Base-by-base conservation (phyloP, 345 rosid genomes). In the Litchi chinensis region DNA sequence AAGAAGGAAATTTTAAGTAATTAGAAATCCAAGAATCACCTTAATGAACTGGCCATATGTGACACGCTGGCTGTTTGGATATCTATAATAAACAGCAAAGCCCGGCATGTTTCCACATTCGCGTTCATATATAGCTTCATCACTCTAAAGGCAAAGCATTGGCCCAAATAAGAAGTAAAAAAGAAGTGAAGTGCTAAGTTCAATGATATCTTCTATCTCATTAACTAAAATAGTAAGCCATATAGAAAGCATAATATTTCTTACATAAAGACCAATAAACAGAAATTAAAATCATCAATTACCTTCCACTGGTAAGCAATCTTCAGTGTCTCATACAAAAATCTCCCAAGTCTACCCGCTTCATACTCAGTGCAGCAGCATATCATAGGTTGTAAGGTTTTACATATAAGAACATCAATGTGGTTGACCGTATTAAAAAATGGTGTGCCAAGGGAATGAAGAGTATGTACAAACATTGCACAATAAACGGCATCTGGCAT, bases 21-120 rank as follows among this genome's bases (percentile, higher is more conserved):
- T 39, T 54, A 62, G 32, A 78, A 48, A 65, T 60, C 39, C 39
- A 57, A 76, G 85, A 77, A 87, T 87, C 63, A 97, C 99, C 98
- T 94, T 97, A 70, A 94, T 93, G 86, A 97, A 97, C 83, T 97
- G 99, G 73, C 97, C 98, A 83, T 93, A 97, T 46, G 97, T 93
- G 79, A 97, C 99, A 15, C 99, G 97, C 87, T 93, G 96, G 83
- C 99, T 93, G 84, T 97, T 89, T 26, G 99, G 99, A 78, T 85
- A 94, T 85, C 98, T 86, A 82, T 97, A 97, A 80, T 94, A 94
- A 62, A 97, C 98, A 84, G 99, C 99, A 84, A 97, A 97, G 75
- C 99, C 99, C 56, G 99, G 99, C 99, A 90, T 97, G 84, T 97
- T 97, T 78, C 98, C 98, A 44, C 99, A 94, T 79, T 97, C 98